These are phyloP conservation scores for Phaeosphaeriaceae sp. DNA, from an alignment of 2,329 filamentous ascomycete genomes.

Conservation along the genomic window DNA sequence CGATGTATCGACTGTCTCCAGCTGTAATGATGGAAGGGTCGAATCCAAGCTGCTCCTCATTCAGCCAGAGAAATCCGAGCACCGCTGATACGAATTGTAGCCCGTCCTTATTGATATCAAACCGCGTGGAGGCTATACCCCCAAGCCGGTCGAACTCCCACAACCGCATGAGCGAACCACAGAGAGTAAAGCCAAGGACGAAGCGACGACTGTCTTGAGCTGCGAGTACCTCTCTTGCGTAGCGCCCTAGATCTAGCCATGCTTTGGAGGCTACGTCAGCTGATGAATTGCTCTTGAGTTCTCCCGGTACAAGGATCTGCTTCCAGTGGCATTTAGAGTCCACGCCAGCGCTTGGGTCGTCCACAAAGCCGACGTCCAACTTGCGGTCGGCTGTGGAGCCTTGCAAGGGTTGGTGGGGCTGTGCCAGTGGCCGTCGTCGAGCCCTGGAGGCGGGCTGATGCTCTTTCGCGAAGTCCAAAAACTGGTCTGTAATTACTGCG, in stretches of 20 bases:
- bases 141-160: conserved; percentile 53
- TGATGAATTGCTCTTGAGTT: conserved; percentile 55
- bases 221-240: conserved; percentile 54
- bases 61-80: conserved; percentile 54
- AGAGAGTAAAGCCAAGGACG: conserved; percentile 58
- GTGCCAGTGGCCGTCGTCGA: conserved; percentile 22
- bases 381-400: conserved; percentile 30
- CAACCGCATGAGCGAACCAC: conserved; percentile 33
- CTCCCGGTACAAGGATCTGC: conserved; percentile 54
- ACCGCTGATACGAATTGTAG: conserved; percentile 50
- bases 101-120: conserved; percentile 55
- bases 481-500: no score
- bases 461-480: no score
- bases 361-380: conserved; percentile 33
- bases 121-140: conserved; percentile 53
- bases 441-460: no score
- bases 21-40: conserved; percentile 51
- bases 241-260: conserved; percentile 50
- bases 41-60: conserved; percentile 51
- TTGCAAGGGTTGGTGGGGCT: conserved; percentile 26
- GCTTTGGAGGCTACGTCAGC: conserved; percentile 46
- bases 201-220: conserved; percentile 42
- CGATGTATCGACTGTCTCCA: conserved; percentile 46
- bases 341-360: conserved; percentile 22
- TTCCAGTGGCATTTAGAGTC: conserved; percentile 43